phyloP scores from a whole-genome alignment of 768 basidiomycete genomes.

The Termitomyces sp. region DNA sequence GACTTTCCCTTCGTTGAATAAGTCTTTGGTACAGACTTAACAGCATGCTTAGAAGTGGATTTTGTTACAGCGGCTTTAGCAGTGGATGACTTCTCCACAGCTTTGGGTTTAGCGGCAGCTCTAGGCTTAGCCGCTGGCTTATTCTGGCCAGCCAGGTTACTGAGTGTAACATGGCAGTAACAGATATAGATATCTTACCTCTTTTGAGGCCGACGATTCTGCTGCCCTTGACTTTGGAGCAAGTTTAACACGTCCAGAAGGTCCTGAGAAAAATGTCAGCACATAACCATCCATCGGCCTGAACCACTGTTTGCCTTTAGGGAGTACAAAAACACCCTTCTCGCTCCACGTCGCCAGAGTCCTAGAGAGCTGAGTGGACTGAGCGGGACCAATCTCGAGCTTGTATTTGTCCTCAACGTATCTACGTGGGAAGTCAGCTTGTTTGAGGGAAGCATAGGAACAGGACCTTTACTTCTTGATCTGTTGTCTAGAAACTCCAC shows the following conservation, averaged over 20 bases:
- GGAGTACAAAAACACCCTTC: slow-evolving; percentile 78
- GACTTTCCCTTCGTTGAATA: slow-evolving; percentile 16
- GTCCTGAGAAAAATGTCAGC: slow-evolving; percentile 30
- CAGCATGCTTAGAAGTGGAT: slow-evolving; percentile 23
- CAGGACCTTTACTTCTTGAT: slow-evolving; percentile 79
- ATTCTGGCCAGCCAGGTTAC: slow-evolving; percentile 20
- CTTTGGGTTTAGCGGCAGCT: slow-evolving; percentile 17
- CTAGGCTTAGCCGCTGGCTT: slow-evolving; percentile 30
- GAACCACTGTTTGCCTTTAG: slow-evolving; percentile 58
- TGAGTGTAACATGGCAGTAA: slow-evolving; percentile 6
- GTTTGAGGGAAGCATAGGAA: slow-evolving; percentile 3
- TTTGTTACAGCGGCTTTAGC: slow-evolving; percentile 21
- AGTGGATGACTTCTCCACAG: slow-evolving; percentile 20
- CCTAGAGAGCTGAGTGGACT: slow-evolving; percentile 71
- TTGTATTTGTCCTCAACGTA: slow-evolving; percentile 82
- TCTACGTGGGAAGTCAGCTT: slow-evolving; percentile 33
- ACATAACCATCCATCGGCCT: neutral
- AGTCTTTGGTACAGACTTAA: slow-evolving; percentile 29
- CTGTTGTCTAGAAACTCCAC: slow-evolving; percentile 82
- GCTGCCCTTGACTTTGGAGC: slow-evolving; percentile 43
- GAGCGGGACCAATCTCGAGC: slow-evolving; percentile 73
- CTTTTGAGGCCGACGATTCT: slow-evolving; percentile 33
- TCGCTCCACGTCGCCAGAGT: slow-evolving; percentile 81
- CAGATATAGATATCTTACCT: slow-evolving; percentile 24
- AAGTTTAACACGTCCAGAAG: slow-evolving; percentile 72